Conservation (phyloP, 1,284 basidiomycete genomes). For the Tilletia setariae region DNA sequence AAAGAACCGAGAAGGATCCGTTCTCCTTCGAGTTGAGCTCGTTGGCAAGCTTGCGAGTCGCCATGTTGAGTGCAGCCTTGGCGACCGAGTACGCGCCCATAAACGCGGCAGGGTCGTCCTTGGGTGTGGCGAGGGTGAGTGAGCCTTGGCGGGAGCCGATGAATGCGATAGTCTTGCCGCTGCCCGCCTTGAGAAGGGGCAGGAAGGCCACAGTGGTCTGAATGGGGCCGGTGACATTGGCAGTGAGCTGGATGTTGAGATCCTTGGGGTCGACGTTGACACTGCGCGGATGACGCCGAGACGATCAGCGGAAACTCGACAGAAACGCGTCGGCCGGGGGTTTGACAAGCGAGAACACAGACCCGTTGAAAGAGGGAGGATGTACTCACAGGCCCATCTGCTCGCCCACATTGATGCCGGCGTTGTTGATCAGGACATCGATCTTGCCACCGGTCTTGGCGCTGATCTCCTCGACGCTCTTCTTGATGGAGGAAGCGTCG, state of each 20-base stretch:
- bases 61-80: conserved; percentile 9
- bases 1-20: background rate
- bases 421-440: conserved; percentile 5
- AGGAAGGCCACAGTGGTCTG: conserved; percentile 3
- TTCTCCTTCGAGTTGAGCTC: conserved; percentile 11
- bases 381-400: conserved; percentile 10
- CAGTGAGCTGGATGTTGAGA: conserved; percentile 4
- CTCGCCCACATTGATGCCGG: conserved; percentile 7
- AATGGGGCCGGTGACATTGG: conserved; percentile 2
- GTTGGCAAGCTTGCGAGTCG: background rate
- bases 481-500: background rate
- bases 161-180: background rate
- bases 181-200: conserved; percentile 1
- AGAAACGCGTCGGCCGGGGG: too few relatives aligned
- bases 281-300: too few relatives aligned
- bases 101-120: conserved; percentile 1
- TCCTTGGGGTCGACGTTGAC: conserved; percentile 8
- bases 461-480: conserved; percentile 1
- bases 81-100: conserved; percentile 9
- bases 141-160: conserved; percentile 10
- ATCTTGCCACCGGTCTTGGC: conserved; percentile 2
- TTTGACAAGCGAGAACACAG: too few relatives aligned
- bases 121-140: background rate
- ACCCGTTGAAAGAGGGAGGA: too few relatives aligned
- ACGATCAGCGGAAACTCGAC: too few relatives aligned